Percentiles rank a stretch among this genome's conserved stretches.
Conservation (phyloP, 495 filamentous ascomycete genomes). For the Tuber aestivum region DNA sequence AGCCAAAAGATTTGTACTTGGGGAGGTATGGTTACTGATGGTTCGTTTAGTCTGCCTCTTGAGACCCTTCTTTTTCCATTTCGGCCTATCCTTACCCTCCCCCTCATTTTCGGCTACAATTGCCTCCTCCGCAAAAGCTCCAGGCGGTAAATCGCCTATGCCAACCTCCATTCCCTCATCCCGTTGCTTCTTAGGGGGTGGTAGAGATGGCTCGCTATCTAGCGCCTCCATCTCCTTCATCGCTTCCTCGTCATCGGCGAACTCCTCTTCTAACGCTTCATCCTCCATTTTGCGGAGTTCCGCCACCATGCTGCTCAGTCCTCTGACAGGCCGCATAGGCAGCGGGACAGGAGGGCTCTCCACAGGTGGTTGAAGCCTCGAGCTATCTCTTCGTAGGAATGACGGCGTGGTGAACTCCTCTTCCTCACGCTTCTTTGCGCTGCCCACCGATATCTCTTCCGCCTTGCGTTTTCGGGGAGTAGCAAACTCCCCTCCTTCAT, state of each 20-base stretch:
- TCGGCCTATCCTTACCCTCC: conserved; percentile 48
- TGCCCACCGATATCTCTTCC: conserved; percentile 12
- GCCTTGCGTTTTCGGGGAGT: conserved; percentile 40
- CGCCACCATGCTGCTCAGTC: conserved; percentile 72
- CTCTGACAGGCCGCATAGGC: conserved; percentile 62
- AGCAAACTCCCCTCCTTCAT: conserved; percentile 7
- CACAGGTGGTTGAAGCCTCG: conserved; percentile 9
- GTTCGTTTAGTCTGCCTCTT: conserved; percentile 76
- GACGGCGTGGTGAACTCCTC: conserved; percentile 59
- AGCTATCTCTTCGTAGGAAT: conserved; percentile 60
- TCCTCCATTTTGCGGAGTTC: conserved; percentile 73
- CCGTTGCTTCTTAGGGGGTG: not conserved
- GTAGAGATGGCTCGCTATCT: conserved; percentile 33
- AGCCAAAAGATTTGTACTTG: not conserved
- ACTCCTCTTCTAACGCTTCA: conserved; percentile 47
- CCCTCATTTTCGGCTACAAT: conserved; percentile 46
- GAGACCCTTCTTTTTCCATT: conserved; percentile 87
- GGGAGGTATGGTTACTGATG: conserved; percentile 55
- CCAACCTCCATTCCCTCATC: conserved; percentile 40
- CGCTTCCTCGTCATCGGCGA: conserved; percentile 76
- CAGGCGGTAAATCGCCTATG: conserved; percentile 46
- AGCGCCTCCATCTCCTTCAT: conserved; percentile 69
- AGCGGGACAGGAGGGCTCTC: conserved; percentile 46
- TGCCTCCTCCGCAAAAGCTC: conserved; percentile 56
- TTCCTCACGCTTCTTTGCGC: conserved; percentile 1